A percentile compares a stretch with the other conserved stretches of the same genome.
Conservation (phyloP, 345 rosid species). For the Citrus inodora region DNA sequence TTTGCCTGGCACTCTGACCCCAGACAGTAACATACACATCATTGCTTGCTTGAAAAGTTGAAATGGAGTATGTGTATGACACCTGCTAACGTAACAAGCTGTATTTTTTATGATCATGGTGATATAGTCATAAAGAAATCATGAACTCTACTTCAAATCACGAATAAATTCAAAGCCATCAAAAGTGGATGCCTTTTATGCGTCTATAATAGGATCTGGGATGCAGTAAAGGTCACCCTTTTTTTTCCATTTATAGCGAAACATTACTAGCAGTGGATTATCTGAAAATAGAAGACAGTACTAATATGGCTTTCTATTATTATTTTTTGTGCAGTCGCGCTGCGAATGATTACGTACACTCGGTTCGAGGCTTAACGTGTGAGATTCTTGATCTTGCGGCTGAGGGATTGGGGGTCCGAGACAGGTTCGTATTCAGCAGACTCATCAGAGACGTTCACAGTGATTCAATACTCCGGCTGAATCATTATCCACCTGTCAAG, state of each 20-base stretch:
- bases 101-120: neutral
- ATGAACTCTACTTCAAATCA: neutral
- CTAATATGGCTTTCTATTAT: neutral
- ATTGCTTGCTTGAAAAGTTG: constrained; percentile 13
- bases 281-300: neutral
- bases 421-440: constrained; percentile 49
- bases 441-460: constrained; percentile 67
- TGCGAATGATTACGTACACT: constrained; percentile 58
- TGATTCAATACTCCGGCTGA: constrained; percentile 72
- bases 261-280: neutral
- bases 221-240: neutral
- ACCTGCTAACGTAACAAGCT: neutral
- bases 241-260: neutral
- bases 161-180: neutral
- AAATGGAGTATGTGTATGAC: neutral
- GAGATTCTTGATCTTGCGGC: constrained; percentile 73
- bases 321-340: constrained; percentile 44
- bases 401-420: constrained; percentile 68
- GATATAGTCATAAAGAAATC: constrained; percentile 2
- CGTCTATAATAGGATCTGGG: neutral
- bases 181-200: neutral
- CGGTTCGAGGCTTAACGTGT: constrained; percentile 61
- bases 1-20: neutral
- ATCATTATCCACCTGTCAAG: constrained; percentile 65
- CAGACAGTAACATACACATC: neutral